Percentiles rank a stretch among this genome's conserved stretches.
Conservation (phyloP, 1,139 yeast species). For the Suhomyces bolitotheri region DNA sequence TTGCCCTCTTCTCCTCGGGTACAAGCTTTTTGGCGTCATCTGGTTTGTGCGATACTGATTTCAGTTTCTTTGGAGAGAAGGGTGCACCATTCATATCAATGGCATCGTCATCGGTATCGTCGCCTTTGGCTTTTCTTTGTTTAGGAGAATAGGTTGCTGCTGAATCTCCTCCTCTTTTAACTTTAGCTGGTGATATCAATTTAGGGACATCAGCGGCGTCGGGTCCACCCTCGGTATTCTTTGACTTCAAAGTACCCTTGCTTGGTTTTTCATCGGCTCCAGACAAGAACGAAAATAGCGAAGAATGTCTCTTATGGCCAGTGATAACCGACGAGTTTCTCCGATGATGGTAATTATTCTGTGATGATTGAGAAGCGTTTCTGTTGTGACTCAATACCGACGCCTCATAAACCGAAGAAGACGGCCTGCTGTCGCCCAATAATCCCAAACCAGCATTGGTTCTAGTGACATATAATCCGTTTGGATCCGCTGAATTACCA, state of each 20-base stretch:
- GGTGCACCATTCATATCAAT: constrained; percentile 34
- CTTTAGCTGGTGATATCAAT: constrained; percentile 29
- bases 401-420: constrained; percentile 47
- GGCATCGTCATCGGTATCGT: constrained; percentile 18
- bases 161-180: constrained; percentile 23
- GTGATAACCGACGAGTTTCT: constrained; percentile 35
- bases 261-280: constrained; percentile 20
- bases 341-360: constrained; percentile 34
- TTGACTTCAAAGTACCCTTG: constrained; percentile 2
- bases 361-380: constrained; percentile 24
- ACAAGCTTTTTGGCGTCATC: constrained; percentile 17
- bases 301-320: constrained; percentile 43
- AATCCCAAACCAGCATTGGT: constrained; percentile 24
- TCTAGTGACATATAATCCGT: constrained; percentile 26
- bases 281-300: constrained; percentile 47
- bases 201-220: constrained; percentile 10
- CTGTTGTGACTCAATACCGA: constrained; percentile 32
- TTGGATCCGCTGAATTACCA: constrained; percentile 18
- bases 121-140: constrained; percentile 13
- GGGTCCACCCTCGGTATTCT: constrained; percentile 6
- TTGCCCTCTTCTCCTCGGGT: constrained; percentile 34
- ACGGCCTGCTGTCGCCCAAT: constrained; percentile 32
- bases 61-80: constrained; percentile 42
- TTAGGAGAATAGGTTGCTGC: constrained; percentile 15
- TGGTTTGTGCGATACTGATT: constrained; percentile 23